These are phyloP conservation scores for Elsinoe ampelina DNA, from an alignment of 2,329 filamentous ascomycete species.

Conservation along the genomic window DNA sequence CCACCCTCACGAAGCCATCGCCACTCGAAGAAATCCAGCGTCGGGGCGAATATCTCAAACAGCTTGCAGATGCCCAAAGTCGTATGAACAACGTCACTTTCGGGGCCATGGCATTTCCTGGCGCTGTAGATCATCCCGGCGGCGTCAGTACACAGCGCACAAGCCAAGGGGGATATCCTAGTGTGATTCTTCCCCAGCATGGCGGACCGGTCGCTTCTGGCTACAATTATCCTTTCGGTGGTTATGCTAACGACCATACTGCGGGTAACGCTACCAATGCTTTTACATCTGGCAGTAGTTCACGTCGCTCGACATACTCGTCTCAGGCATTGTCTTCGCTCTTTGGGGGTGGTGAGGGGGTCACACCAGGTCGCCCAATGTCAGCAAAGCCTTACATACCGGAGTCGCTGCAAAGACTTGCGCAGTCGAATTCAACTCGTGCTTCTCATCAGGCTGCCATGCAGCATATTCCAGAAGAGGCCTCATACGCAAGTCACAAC, in stretches of 20 bases:
- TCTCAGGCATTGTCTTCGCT: neutral
- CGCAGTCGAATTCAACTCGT: neutral
- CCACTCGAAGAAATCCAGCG: neutral
- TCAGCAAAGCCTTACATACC: neutral
- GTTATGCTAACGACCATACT: neutral
- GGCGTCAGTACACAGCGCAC: neutral
- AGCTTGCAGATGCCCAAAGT: neutral
- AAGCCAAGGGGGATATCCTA: neutral
- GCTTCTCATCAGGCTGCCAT: neutral
- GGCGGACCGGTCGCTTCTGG: neutral
- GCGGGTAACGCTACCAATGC: neutral
- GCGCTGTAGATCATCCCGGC: neutral
- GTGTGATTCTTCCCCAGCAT: constrained; percentile 1
- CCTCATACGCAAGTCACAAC: neutral
- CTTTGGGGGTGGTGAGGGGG: neutral
- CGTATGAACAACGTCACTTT: neutral
- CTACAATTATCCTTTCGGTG: neutral
- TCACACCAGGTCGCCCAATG: neutral
- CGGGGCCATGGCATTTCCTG: neutral
- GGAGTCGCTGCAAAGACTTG: neutral
- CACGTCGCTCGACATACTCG: neutral
- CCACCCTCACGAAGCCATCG: neutral
- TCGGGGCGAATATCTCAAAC: neutral
- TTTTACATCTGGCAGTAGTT: neutral
- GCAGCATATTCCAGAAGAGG: neutral